A percentile compares a stretch with the other conserved stretches of the same genome.
Evolutionary conservation across 2,329 filamentous ascomycete species (phyloP).

Genomic region (Huntiella bhutanensis): DNA sequence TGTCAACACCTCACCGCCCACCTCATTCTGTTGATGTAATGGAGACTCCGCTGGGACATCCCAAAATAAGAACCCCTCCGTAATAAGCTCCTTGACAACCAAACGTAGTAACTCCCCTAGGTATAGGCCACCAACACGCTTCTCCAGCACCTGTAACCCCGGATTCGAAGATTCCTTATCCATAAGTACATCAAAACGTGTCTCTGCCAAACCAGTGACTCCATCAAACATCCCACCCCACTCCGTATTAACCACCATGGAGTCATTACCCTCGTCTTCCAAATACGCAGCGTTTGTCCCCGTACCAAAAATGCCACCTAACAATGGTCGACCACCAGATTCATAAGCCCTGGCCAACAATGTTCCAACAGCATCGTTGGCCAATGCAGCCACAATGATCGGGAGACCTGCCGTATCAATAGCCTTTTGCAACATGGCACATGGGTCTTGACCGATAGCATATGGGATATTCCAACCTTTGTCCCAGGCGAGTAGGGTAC

Average conservation of each 20-base stretch:
- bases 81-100: conserved; percentile 32
- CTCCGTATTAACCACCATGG: conserved; percentile 68
- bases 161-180: conserved; percentile 53
- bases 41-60: conserved; percentile 12
- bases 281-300: conserved; percentile 69
- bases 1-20: conserved; percentile 52
- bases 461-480: conserved; percentile 68
- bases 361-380: conserved; percentile 67
- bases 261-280: conserved; percentile 45
- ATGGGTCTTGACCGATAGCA: conserved; percentile 57
- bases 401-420: conserved; percentile 51
- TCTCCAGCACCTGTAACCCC: conserved; percentile 66
- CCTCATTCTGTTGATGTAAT: conserved; percentile 44
- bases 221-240: conserved; percentile 61
- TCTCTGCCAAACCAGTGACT: conserved; percentile 45
- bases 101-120: conserved; percentile 56
- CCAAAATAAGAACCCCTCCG: background rate
- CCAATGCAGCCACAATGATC: conserved; percentile 52
- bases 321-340: conserved; percentile 47
- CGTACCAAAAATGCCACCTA: conserved; percentile 66
- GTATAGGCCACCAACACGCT: conserved; percentile 68
- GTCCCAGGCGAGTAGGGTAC: conserved; percentile 58
- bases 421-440: conserved; percentile 49
- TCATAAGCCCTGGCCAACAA: conserved; percentile 64
- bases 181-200: conserved; percentile 45